Evolutionary conservation across 2,329 filamentous ascomycete genomes (phyloP), one percentile per base, ranked within the genome.

Genomic region (Spiromastix sp.): DNA sequence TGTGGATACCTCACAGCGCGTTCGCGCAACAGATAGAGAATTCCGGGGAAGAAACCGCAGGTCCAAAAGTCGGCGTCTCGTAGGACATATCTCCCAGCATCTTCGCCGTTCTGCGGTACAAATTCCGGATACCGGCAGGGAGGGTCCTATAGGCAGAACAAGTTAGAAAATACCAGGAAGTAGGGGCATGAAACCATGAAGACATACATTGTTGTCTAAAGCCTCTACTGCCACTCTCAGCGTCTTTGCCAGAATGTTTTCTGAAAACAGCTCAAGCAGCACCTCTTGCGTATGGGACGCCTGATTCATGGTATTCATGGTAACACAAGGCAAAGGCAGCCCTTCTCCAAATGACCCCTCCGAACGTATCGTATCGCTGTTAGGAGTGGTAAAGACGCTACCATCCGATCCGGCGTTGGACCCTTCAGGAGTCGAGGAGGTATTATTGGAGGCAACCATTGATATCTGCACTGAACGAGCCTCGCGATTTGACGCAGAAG

Each of bases 31-130:
- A 30, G 29, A 20, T 41, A 40, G 5, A 41, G 35, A 28, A 13
- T 38, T 3, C 42, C 40, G 1, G 42, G 42, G 15, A 44, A 44
- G 29, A 42, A 44, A 1, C 40, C 44, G 40, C 40, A 44, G 20
- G 40, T 42, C 42, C 42, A 40, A 25, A 46, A 46, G 6, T 36
- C 29, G 10, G 34, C 39, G 20, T 45, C 41, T 4, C 38, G 32
- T 19, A 34, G 30, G n/a, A 25, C 6, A 29, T 44, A 46, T 37
- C 32, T 32, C 18, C 42, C 34, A 5, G 11, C 8, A 8, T 24
- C 13, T n/a, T 29, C n/a, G 13, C 32, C 32, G 13, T 5, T 26
- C 5, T 34, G 40, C 26, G 37, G 46, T 20, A 38, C 36, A 24
- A 19, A 36, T 18, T 39, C 31, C 6, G 42, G 41, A 13, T 35